phyloP scores from a whole-genome alignment of 805 yeast genomes.

The Metschnikowia noctiluminum region DNA sequence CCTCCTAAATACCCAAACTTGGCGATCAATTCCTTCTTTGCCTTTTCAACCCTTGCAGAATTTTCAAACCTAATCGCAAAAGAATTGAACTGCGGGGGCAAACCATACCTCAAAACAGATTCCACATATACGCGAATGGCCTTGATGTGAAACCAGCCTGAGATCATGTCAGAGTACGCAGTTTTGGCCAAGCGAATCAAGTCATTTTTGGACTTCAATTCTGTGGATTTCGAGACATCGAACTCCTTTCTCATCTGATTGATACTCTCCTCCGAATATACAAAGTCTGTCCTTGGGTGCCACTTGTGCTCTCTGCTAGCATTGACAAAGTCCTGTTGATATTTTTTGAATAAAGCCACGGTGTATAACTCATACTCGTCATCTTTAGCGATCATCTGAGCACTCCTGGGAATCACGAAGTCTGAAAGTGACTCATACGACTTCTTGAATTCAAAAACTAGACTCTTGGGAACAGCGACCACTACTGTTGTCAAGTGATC shows the following conservation, averaged over 20 bases:
- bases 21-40: constrained; percentile 65
- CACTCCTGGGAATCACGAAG: constrained; percentile 92
- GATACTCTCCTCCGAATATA: constrained; percentile 73
- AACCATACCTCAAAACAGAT: constrained; percentile 90
- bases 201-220: constrained; percentile 70
- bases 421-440: constrained; percentile 72
- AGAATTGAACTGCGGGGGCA: constrained; percentile 84
- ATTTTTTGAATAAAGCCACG: constrained; percentile 84
- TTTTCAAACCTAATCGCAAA: constrained; percentile 44
- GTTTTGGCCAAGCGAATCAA: constrained; percentile 78
- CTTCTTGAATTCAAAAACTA: constrained; percentile 56
- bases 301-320: constrained; percentile 82
- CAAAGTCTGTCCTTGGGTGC: constrained; percentile 84
- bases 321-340: constrained; percentile 60
- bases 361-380: constrained; percentile 69
- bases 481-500: constrained; percentile 85
- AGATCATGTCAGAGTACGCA: constrained; percentile 82
- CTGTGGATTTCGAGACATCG: constrained; percentile 69
- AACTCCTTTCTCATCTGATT: constrained; percentile 75
- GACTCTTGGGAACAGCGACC: constrained; percentile 78
- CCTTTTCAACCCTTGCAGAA: constrained; percentile 43
- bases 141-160: constrained; percentile 89
- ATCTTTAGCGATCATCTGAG: constrained; percentile 66
- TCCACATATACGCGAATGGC: constrained; percentile 87
- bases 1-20: constrained; percentile 92